Percentiles rank a stretch among this genome's conserved stretches.
These are phyloP conservation scores for Pleurotus citrinopileatus DNA, from an alignment of 768 basidiomycete genomes.

Conservation along the genomic window DNA sequence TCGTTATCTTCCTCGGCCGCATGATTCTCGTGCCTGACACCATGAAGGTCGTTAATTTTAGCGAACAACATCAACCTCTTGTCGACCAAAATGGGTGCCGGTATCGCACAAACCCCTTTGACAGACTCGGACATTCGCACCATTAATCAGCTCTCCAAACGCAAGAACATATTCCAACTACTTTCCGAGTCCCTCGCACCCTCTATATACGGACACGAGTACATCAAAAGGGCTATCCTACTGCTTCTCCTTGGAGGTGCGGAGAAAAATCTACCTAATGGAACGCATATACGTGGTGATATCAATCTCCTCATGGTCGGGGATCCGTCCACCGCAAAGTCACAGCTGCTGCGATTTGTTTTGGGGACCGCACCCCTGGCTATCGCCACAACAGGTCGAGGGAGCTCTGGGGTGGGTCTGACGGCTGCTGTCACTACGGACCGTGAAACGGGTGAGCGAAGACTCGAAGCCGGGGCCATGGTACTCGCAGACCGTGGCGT, in stretches of 20 bases:
- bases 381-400: conserved; percentile 97
- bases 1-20: conserved; percentile 13
- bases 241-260: conserved; percentile 93
- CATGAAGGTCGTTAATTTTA: conserved; percentile 78
- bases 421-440: conserved; percentile 99
- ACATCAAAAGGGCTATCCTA: conserved; percentile 92
- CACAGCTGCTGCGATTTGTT: conserved; percentile 93
- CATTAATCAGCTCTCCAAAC: conserved; percentile 92
- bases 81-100: conserved; percentile 92
- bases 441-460: conserved; percentile 94
- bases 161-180: conserved; percentile 80
- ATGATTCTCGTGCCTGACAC: conserved; percentile 13
- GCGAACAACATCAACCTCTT: conserved; percentile 95
- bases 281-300: conserved; percentile 98
- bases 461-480: conserved; percentile 99
- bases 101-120: conserved; percentile 88
- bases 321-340: conserved; percentile 98
- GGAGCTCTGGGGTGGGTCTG: conserved; percentile 97
- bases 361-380: conserved; percentile 94
- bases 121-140: conserved; percentile 93
- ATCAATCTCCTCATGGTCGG: conserved; percentile 99
- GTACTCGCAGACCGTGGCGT: conserved; percentile 98
- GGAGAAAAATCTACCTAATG: conserved; percentile 96
- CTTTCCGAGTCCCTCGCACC: conserved; percentile 95
- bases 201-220: conserved; percentile 94